phyloP scores from a whole-genome alignment of 179 eudicot genomes.

The Spergularia azorica region DNA sequence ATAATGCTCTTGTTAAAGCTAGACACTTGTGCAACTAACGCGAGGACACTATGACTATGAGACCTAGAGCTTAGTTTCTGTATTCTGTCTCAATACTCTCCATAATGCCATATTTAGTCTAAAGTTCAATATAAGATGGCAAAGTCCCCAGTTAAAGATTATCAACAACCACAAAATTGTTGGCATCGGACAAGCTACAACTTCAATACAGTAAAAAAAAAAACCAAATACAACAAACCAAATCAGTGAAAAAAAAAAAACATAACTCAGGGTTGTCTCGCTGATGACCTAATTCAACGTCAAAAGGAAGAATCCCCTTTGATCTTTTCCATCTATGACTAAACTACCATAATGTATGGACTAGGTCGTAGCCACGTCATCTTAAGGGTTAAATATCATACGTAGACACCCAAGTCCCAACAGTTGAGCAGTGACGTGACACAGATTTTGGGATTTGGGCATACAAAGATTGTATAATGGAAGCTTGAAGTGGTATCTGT shows the following conservation, averaged over 20 bases:
- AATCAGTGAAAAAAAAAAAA: background rate
- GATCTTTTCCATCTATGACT: too few relatives aligned
- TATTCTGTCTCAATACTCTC: too few relatives aligned
- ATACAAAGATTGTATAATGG: background rate
- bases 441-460: too few relatives aligned
- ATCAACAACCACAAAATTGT: too few relatives aligned
- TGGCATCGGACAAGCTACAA: too few relatives aligned
- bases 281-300: background rate
- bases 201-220: too few relatives aligned
- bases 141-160: too few relatives aligned
- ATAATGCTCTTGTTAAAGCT: background rate
- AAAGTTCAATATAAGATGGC: background rate
- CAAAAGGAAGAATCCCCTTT: background rate
- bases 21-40: background rate
- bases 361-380: background rate
- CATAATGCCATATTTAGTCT: background rate
- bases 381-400: background rate
- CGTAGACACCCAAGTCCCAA: background rate
- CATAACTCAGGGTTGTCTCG: background rate
- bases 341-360: background rate
- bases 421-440: background rate
- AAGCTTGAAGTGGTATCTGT: background rate
- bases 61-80: too few relatives aligned
- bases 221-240: background rate
- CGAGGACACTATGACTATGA: too few relatives aligned